Base-by-base conservation (phyloP, 176 grass and related monocot species). In the Zizania latifolia region DNA sequence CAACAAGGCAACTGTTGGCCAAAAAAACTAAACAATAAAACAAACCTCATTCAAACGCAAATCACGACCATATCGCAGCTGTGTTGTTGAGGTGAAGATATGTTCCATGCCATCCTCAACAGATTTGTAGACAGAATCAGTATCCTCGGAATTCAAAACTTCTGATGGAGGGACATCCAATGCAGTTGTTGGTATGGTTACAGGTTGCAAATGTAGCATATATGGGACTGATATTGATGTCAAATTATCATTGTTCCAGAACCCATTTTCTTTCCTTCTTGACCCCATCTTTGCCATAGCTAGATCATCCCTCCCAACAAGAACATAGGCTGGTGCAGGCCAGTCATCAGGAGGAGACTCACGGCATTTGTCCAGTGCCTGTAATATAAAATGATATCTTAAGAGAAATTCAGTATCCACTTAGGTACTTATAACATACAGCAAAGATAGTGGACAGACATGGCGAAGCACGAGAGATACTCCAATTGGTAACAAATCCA, bases 91-190 rank as follows among this genome's bases (percentile, higher is more conserved):
- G 70, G 87, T 93, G 70, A 93, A 97, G 62, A 97, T 93, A 64
- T 97, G 94, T 70, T 97, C 94, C 94, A 97, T 97, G 39, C 94
- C 94, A 97, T 97, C 94, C 65, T 97, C 94, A 58, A 93, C 75
- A 31, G 89, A 78, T 93, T 78, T 87, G 81, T 74, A 82, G 65
- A 78, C 50, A 74, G 85, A 83, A 84, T 97, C 90, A 10, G 86
- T 77, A 81, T 97, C 94, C 75, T 93, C 90, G 33, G 86, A 74
- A 62, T 89, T 91, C 81, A 86, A 78, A 81, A 78, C 77, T 78
- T 97, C 90, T 48, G 73, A 76, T 77, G 80, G 65, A 53, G 86
- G 74, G 31, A 77, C 61, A 31, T 97, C 90, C 70, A 88, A 77
- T 62, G 83, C 79, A 69, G 90, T 83, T 29, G 81, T 84, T 57